Evolutionary conservation across 176 grass and related monocot genomes (phyloP), one percentile per base, ranked within the genome.

Genomic region (Eragrostis curvula): DNA sequence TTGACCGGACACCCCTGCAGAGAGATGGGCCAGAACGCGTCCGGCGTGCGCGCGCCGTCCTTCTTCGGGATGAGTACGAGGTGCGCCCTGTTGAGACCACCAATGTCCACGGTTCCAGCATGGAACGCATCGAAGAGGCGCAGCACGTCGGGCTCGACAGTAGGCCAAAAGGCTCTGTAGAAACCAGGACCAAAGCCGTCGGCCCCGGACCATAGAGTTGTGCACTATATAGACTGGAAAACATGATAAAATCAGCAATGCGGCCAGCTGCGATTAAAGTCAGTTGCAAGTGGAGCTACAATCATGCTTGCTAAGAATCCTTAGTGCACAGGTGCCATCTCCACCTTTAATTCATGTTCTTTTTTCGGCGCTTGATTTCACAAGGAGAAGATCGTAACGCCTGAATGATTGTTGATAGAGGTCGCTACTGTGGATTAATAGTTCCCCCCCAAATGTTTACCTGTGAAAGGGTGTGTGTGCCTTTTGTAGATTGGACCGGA

Each of bases 231-330:
- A 21, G n/a, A 41, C 49, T 20, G 28, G 0, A 25, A 80, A 80
- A 66, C 9, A 47, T 48, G 41, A 48, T 32, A 24, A 66, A 24
- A 47, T 63, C 41, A 48, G 30, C 41, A 30, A 11, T 64, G 42
- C n/a, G 58, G 75, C 75, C 18, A 16, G 7, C 3, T 12, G 21
- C 11, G 12, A 51, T 39, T 17, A 32, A 53, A 80, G 30, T 43
- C 78, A 43, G 48, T 68, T 63, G 48, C 47, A n/a, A 47, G 29
- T 41, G 62, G 77, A 20, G 45, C 30, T 49, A 12, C 7, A 36
- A 65, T 66, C 41, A 67, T 55, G 30, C 64, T 50, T 13, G 46
- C 76, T 66, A 40, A 24, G 61, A 66, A 79, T 15, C 66, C 30
- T 14, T 2, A 9, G 56, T 9, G 3, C n/a, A 1, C 17, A n/a